phyloP scores from a whole-genome alignment of 2,329 filamentous ascomycete genomes.

The Colletotrichum incanum region DNA sequence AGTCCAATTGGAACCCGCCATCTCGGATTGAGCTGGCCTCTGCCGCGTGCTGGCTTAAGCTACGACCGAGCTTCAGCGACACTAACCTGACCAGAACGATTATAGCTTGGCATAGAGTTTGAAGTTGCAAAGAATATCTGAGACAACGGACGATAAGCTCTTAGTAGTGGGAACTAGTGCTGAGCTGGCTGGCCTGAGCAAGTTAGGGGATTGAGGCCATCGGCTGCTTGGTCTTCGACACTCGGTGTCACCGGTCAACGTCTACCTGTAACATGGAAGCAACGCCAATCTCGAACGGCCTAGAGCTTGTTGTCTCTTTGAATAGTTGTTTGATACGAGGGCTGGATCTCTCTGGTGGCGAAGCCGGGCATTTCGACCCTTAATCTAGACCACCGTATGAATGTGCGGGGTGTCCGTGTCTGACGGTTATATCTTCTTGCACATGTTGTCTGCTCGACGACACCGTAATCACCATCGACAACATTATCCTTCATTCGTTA shows the following conservation, averaged over 20 bases:
- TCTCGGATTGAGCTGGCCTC: not conserved
- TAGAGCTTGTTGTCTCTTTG: not conserved
- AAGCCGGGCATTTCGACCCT: not conserved
- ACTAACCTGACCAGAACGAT: not conserved
- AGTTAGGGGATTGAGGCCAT: not conserved
- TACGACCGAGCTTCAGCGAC: not conserved
- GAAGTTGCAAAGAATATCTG: not conserved
- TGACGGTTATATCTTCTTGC: not conserved
- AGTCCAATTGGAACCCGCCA: not conserved
- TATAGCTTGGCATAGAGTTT: not conserved
- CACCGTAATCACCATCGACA: not conserved
- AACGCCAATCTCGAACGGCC: not conserved
- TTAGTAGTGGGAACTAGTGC: not conserved
- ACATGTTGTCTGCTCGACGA: not conserved
- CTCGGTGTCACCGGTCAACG: not conserved
- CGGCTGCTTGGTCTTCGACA: not conserved
- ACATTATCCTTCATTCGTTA: not conserved
- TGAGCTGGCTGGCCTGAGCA: not conserved
- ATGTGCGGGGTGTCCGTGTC: not conserved
- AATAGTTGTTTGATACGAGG: not conserved
- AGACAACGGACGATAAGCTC: not conserved
- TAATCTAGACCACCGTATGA: not conserved
- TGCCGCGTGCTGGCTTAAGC: not conserved
- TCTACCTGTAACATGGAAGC: not conserved
- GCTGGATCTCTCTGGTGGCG: not conserved